Base-by-base conservation (phyloP, 805 yeast species). In the Komagataella ulmi region DNA sequence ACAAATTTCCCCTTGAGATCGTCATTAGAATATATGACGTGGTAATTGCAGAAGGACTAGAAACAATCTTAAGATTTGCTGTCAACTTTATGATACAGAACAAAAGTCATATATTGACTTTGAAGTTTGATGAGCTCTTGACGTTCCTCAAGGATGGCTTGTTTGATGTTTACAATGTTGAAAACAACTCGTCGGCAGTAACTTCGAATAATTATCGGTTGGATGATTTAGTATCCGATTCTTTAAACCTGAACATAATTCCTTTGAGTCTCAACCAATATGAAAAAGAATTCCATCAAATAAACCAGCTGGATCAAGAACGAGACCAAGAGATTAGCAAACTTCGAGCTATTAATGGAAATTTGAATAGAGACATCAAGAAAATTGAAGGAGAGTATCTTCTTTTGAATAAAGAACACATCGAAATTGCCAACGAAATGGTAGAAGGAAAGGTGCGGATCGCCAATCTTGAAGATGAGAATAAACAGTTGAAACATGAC, bases 31-130 rank as follows among this genome's bases (percentile, higher is more conserved):
- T 93, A 45, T 88, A 79, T 65, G 99, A 93, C 68, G 77, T 88
- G 54, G 81, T 93, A 6, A 80, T 93, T 50, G 83, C 95, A 6
- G 97, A 93, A 69, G 99, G 99, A 45, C 71, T 84, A 47, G 98
- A 90, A 67, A 81, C 95, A 2, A 72, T 91, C 48, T 71, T 93
- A 58, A 83, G 88, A 61, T 85, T 93, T 67, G 90, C 95, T 0
- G 73, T 89, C 8, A 88, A 88, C 48, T 71, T 93, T 55, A 80
- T 93, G 82, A 63, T 77, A 30, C 78, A 80, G 58, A 88, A 88
- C 61, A 79, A 84, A 51, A 69, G 69, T 2, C 73, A 70, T 47
- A 67, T 93, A 18, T 57, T 88, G 44, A 61, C 70, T 2, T 72
- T 89, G 51, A 76, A 76, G 49, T 89, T 91, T 68, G 98, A 93